A percentile compares a stretch with the other conserved stretches of the same genome.
These are phyloP conservation scores for Trichomonas vaginalis DNA, from an alignment of 208 protist species.

Conservation along the genomic window DNA sequence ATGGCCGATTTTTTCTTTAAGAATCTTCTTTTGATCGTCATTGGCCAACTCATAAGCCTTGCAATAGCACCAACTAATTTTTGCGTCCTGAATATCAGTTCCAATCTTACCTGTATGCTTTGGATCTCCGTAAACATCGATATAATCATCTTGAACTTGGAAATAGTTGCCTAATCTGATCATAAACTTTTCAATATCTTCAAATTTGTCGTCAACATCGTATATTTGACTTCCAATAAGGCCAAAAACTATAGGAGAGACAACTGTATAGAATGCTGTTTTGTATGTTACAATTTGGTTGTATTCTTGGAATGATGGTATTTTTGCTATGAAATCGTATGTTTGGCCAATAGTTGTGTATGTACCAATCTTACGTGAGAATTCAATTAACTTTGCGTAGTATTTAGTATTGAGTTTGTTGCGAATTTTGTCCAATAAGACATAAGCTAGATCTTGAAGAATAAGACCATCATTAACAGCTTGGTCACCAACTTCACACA, in stretches of 20 bases:
- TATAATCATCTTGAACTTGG: slow-evolving; percentile 46
- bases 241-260: slow-evolving; percentile 35
- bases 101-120: slow-evolving; percentile 45
- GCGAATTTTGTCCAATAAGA: not conserved
- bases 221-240: slow-evolving; percentile 16
- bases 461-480: slow-evolving; percentile 44
- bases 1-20: not conserved
- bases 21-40: not conserved
- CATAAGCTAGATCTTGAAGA: slow-evolving; percentile 33
- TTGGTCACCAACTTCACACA: slow-evolving; percentile 25
- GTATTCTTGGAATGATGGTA: slow-evolving; percentile 12
- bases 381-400: not conserved
- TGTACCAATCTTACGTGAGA: not conserved
- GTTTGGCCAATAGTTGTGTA: not conserved
- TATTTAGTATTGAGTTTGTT: not conserved
- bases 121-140: slow-evolving; percentile 47
- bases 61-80: slow-evolving; percentile 77
- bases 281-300: slow-evolving; percentile 41
- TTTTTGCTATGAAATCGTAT: not conserved
- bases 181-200: not conserved
- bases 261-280: slow-evolving; percentile 48
- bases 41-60: slow-evolving; percentile 35
- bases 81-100: slow-evolving; percentile 49
- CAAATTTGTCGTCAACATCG: too few relatives aligned
- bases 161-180: slow-evolving; percentile 26